Evolutionary conservation across 2,329 filamentous ascomycete genomes (phyloP), one percentile per base, ranked within the genome.

Genomic region (Hypoxylon sp.): DNA sequence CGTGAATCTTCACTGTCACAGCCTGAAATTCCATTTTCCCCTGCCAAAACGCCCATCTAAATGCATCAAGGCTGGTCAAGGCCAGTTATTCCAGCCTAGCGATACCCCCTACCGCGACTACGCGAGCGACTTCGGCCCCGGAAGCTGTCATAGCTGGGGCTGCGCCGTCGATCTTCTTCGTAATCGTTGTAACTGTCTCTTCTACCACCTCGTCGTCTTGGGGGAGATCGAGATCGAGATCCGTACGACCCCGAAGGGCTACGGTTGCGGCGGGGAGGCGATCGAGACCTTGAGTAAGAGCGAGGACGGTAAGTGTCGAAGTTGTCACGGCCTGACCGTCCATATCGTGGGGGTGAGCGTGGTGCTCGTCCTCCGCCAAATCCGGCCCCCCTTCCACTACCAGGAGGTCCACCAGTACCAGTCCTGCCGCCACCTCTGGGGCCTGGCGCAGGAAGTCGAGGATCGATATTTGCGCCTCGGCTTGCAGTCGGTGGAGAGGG

Each of bases 401-500:
- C 77, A 46, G 71, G 71, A 42, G 76, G 77, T 61, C 78, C 77
- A 57, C 79, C 80, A 45, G 78, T 74, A 14, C 79, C 77, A 55
- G 77, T 71, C 49, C 74, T 78, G 38, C 71, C 71, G 22, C 76
- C 72, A n/a, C 74, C 75, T 53, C 77, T 77, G 38, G 73, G 71
- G 33, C 72, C 74, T 3, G 78, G 77, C 3, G 77, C 81, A 45
- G 82, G 81, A 32, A 80, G 80, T 74, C 86, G 78, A 63, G 88
- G 82, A 74, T 87, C 82, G 71, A 88, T 85, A 68, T 86, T 86
- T 61, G 84, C 84, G 62, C 86, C 85, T 51, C 86, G 86, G 52
- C 90, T 86, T 53, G 91, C 88, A 4, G 86, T 86, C 1, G 93
- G 93, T 14, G 94, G 94, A 46, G 91, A 88, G 16, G 88, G 89